phyloP scores from a whole-genome alignment of 352 stramenopile genomes.

The Globisporangium ultimum region DNA sequence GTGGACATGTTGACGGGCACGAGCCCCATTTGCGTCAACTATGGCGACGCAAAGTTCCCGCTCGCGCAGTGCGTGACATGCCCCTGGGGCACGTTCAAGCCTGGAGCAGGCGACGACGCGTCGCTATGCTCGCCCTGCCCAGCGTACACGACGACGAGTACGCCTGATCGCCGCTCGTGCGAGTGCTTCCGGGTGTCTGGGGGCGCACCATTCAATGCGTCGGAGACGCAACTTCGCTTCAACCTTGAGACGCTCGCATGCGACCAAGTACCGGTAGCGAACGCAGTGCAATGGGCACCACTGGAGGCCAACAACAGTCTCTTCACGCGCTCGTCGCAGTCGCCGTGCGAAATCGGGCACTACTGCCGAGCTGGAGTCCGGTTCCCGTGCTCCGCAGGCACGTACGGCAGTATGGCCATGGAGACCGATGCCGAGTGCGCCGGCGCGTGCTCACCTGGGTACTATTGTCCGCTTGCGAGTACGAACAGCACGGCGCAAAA shows the following conservation, averaged over 20 bases:
- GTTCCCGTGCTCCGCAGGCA: slow-evolving; percentile 49
- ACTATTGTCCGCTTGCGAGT: slow-evolving; percentile 60
- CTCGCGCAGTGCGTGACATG: slow-evolving; percentile 59
- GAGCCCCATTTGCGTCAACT: slow-evolving; percentile 51
- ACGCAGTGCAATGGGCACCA: slow-evolving; percentile 1
- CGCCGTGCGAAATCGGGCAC: slow-evolving; percentile 58
- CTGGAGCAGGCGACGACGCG: slow-evolving; percentile 31
- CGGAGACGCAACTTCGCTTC: slow-evolving; percentile 34
- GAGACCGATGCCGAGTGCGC: slow-evolving; percentile 39
- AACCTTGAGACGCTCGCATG: slow-evolving; percentile 20
- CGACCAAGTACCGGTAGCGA: slow-evolving; percentile 18
- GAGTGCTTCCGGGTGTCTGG: slow-evolving; percentile 57
- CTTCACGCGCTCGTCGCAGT: slow-evolving; percentile 41
- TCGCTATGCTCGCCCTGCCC: slow-evolving; percentile 54
- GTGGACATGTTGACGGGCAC: slow-evolving; percentile 38
- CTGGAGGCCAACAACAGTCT: slow-evolving; percentile 24
- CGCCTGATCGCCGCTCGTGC: slow-evolving; percentile 49
- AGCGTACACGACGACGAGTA: slow-evolving; percentile 33
- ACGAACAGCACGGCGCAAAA: slow-evolving; percentile 30
- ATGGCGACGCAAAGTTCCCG: slow-evolving; percentile 50
- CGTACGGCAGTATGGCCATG: slow-evolving; percentile 24
- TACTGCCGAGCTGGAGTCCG: slow-evolving; percentile 52
- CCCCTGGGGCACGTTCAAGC: slow-evolving; percentile 73
- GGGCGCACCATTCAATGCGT: slow-evolving; percentile 29
- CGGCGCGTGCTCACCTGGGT: slow-evolving; percentile 44